Conservation (phyloP, 2,329 filamentous ascomycete genomes). For the Phoma sp. region DNA sequence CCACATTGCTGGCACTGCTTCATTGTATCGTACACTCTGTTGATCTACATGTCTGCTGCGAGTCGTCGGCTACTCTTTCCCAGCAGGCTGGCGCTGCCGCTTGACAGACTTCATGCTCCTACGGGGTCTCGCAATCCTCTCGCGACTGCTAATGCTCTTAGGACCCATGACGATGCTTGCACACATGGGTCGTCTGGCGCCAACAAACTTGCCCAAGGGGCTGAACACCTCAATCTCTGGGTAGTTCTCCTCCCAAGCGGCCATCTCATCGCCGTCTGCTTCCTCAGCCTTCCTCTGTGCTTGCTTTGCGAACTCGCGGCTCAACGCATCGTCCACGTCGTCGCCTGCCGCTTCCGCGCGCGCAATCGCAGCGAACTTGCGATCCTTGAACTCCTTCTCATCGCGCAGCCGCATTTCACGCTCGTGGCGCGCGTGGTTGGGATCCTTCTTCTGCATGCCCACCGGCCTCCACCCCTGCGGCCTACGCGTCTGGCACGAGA, state of each 20-base stretch:
- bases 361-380: slow-evolving; percentile 27
- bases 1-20: neutral
- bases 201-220: slow-evolving; percentile 82
- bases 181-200: slow-evolving; percentile 69
- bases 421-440: slow-evolving; percentile 31
- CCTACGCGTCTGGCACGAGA: slow-evolving; percentile 77
- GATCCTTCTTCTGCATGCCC: slow-evolving; percentile 57
- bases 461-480: slow-evolving; percentile 39
- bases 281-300: neutral
- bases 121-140: slow-evolving; percentile 64
- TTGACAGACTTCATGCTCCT: slow-evolving; percentile 68
- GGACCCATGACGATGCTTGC: slow-evolving; percentile 68
- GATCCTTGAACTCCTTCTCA: slow-evolving; percentile 19
- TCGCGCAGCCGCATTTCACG: slow-evolving; percentile 17
- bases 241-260: slow-evolving; percentile 49
- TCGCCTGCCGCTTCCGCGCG: slow-evolving; percentile 14
- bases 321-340: slow-evolving; percentile 43
- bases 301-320: slow-evolving; percentile 28
- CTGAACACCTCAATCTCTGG: slow-evolving; percentile 84
- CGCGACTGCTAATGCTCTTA: slow-evolving; percentile 57
- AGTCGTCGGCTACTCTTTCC: neutral
- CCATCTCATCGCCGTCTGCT: slow-evolving; percentile 17
- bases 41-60: neutral
- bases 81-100: slow-evolving; percentile 36
- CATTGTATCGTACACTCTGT: neutral